Evolutionary conservation across 768 basidiomycete species (phyloP), one percentile per base, ranked within the genome.

Genomic region (Dacryopinax spathularia): DNA sequence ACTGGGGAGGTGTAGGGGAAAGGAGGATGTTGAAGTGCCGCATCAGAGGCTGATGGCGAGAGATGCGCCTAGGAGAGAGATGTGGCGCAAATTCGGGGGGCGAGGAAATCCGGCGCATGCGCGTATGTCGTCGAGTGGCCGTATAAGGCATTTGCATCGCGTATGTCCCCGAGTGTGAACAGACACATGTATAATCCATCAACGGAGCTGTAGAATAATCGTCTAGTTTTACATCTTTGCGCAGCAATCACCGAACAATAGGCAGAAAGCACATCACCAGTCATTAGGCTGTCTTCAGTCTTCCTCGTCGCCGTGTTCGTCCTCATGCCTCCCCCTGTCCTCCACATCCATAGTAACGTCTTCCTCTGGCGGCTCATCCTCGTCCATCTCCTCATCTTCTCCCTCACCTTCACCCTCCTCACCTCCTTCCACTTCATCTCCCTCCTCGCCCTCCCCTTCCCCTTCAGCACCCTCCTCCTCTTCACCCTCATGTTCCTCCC

Each of bases 321-420:
- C 65, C 31, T 73, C 76, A 5, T 71, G 72, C 48, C 3, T 13
- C 18, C 48, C 48, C 48, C 13, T 22, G 13, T 60, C 56, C 18
- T 60, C 63, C 18, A 60, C 63, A 29, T 63, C 63, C 36, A 39
- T 27, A 16, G 29, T 37, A 20, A 60, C 63, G 4, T 63, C 60
- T 60, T 37, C 65, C 18, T 62, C 43, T 25, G 48, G 43, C 1
- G 64, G 60, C 48, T 65, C 60, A 25, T 61, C 41, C 62, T 62
- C 59, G 39, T 67, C 41, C 39, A 48, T 62, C 18, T 67, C 65
- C 25, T 61, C 64, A 12, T 67, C 66, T 31, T 63, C 75, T 10
- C 41, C 65, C 13, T 69, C 75, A 16, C 75, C 74, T 16, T 75
- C 76, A 43, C 76, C 77, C 25, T 72, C 77, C 31, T 70, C 70